These are phyloP conservation scores for Umbelopsis vinacea DNA, from an alignment of 192 early-diverging fungal genomes.

Conservation along the genomic window DNA sequence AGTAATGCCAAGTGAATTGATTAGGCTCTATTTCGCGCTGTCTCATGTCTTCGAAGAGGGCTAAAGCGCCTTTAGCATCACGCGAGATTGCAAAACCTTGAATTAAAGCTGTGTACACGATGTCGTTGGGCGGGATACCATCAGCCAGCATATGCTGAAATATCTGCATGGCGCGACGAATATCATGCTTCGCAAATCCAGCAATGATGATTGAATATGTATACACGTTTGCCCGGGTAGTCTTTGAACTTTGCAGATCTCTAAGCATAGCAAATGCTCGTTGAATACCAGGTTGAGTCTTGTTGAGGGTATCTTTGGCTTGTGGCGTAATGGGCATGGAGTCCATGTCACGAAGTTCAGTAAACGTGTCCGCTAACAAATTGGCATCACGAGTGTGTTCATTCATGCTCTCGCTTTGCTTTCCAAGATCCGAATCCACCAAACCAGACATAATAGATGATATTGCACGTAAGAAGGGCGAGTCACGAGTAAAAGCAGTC, in stretches of 20 bases:
- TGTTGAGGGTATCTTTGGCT: neutral
- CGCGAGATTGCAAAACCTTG: constrained; percentile 39
- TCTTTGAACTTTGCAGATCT: neutral
- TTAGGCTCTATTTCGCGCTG: constrained; percentile 26
- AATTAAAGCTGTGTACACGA: constrained; percentile 33
- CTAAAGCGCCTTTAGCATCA: constrained; percentile 21
- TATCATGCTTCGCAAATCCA: constrained; percentile 37
- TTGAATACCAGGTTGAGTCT: constrained; percentile 6
- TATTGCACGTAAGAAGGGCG: neutral
- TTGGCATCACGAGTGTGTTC: neutral
- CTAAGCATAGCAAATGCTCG: constrained; percentile 11
- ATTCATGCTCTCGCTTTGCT: neutral
- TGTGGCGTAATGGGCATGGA: neutral
- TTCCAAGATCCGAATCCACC: constrained; percentile 9
- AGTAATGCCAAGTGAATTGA: constrained; percentile 34
- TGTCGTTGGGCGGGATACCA: constrained; percentile 15
- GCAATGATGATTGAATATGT: constrained; percentile 41
- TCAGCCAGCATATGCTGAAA: constrained; percentile 33
- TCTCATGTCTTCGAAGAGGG: constrained; percentile 31
- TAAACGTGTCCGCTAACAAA: neutral
- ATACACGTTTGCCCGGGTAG: constrained; percentile 28
- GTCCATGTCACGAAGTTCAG: neutral
- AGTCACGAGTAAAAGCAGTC: neutral
- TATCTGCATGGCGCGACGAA: constrained; percentile 23
- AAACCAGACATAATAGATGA: constrained; percentile 11